phyloP scores from a whole-genome alignment of 2,329 filamentous ascomycete genomes.

The Shiraia sp. region DNA sequence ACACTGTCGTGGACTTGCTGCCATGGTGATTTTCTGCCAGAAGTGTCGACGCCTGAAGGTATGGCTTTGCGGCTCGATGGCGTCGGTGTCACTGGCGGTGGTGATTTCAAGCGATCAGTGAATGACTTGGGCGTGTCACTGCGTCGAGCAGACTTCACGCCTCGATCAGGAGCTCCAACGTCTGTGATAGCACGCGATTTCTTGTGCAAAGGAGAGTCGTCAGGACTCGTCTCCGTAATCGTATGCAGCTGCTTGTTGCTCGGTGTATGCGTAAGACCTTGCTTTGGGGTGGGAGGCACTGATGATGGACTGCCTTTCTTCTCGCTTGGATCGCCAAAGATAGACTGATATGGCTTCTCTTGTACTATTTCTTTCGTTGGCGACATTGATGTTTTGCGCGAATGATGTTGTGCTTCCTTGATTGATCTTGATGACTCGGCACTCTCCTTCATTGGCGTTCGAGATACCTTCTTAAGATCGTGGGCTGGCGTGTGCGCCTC shows the following conservation, averaged over 20 bases:
- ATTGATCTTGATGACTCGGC: conserved; percentile 6
- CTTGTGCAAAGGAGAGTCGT: conserved; percentile 46
- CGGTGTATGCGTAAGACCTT: conserved; percentile 32
- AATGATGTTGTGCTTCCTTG: conserved; percentile 9
- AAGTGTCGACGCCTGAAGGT: conserved; percentile 33
- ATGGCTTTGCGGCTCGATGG: conserved; percentile 26
- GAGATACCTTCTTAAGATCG: conserved; percentile 10
- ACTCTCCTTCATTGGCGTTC: conserved; percentile 16
- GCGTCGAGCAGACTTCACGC: conserved; percentile 46
- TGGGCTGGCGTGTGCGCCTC: conserved; percentile 21
- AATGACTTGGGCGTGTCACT: conserved; percentile 36
- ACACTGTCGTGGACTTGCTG: conserved; percentile 54
- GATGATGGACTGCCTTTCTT: conserved; percentile 21
- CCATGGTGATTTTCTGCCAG: conserved; percentile 29
- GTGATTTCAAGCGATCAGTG: conserved; percentile 40
- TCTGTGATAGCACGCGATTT: conserved; percentile 50
- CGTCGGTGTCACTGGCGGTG: conserved; percentile 36
- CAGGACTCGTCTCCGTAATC: conserved; percentile 56
- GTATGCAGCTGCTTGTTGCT: conserved; percentile 50
- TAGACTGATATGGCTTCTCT: conserved; percentile 34
- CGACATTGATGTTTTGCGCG: conserved; percentile 12
- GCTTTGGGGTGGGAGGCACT: conserved; percentile 25
- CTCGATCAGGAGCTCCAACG: conserved; percentile 48
- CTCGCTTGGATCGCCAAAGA: conserved; percentile 40
- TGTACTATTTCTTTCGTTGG: conserved; percentile 12